phyloP scores from a whole-genome alignment of 768 basidiomycete species.

The Termitomyces sp. region DNA sequence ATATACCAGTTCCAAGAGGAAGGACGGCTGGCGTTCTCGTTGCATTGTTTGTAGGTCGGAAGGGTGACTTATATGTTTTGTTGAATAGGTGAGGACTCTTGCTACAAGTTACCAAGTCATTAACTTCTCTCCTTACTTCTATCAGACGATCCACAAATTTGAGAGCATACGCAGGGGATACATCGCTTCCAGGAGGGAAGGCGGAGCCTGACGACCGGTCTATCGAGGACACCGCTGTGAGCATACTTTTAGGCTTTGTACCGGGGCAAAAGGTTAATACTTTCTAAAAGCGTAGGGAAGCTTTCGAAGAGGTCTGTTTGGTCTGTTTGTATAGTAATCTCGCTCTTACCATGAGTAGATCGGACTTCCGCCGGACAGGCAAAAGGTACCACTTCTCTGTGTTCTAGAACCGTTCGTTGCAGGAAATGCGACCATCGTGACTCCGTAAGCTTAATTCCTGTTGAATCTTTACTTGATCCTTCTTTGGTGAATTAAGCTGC shows the following conservation, averaged over 20 bases:
- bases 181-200: conserved; percentile 83
- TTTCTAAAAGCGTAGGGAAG: conserved; percentile 65
- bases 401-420: conserved; percentile 76
- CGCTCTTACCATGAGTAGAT: conserved; percentile 41
- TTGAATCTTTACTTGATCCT: not conserved
- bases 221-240: conserved; percentile 77
- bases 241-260: conserved; percentile 16
- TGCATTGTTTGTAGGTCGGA: conserved; percentile 78
- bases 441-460: conserved; percentile 53
- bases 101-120: not conserved
- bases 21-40: conserved; percentile 74
- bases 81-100: conserved; percentile 58
- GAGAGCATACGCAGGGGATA: conserved; percentile 80
- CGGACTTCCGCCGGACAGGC: conserved; percentile 69
- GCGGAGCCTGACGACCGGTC: conserved; percentile 62
- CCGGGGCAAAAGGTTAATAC: not conserved
- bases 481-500: not conserved
- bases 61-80: conserved; percentile 80
- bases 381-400: conserved; percentile 70
- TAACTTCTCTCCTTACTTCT: not conserved
- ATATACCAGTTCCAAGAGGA: conserved; percentile 45
- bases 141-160: conserved; percentile 67
- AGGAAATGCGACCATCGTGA: conserved; percentile 67
- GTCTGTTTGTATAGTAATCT: not conserved
- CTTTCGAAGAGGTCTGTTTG: conserved; percentile 74